phyloP scores from a whole-genome alignment of 345 rosid genomes.

The Camelina sativa region DNA sequence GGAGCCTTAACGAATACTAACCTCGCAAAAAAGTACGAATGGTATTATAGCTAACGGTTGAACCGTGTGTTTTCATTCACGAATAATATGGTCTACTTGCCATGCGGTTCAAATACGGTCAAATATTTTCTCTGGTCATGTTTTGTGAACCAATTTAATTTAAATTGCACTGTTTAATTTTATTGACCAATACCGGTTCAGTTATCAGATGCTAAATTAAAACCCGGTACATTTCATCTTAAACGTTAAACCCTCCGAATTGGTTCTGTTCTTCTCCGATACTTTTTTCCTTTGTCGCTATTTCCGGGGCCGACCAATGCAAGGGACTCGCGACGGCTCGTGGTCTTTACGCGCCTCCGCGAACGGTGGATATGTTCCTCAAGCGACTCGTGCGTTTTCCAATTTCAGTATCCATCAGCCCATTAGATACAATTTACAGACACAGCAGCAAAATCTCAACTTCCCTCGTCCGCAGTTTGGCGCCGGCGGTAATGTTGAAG shows the following conservation, averaged over 20 bases:
- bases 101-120: neutral
- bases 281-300: neutral
- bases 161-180: neutral
- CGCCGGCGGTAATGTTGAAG: conserved; percentile 21
- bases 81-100: neutral
- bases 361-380: conserved; percentile 16
- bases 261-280: neutral
- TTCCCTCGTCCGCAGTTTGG: conserved; percentile 38
- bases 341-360: conserved; percentile 26
- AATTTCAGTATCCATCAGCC: conserved; percentile 41
- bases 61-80: neutral
- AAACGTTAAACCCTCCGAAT: conserved; percentile 24
- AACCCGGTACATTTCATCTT: conserved; percentile 2
- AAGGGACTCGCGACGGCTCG: conserved; percentile 34
- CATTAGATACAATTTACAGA: conserved; percentile 33
- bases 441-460: conserved; percentile 40
- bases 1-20: conserved; percentile 2
- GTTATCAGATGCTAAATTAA: neutral
- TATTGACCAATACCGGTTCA: neutral
- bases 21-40: neutral
- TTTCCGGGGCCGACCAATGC: conserved; percentile 30
- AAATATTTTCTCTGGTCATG: neutral
- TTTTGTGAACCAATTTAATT: neutral
- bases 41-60: neutral
- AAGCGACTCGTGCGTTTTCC: conserved; percentile 25